Conservation (phyloP, 2,329 filamentous ascomycete genomes). For the Aspergillus flavus region DNA sequence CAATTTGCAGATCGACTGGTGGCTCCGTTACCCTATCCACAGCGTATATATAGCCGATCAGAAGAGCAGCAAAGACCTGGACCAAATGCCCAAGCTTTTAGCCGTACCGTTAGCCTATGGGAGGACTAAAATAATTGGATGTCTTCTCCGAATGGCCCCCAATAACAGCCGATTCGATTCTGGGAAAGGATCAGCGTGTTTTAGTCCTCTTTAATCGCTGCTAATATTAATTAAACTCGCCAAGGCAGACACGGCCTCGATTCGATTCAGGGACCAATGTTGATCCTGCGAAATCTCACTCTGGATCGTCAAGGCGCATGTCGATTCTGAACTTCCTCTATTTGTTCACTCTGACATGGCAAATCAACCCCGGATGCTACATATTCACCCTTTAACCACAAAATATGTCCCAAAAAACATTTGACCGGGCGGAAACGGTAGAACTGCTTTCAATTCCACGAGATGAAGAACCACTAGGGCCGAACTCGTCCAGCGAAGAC, state of each 20-base stretch:
- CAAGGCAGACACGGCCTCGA: background rate
- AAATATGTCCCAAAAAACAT: background rate
- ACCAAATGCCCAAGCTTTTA: no score
- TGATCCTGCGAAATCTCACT: background rate
- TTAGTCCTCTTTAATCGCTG: background rate
- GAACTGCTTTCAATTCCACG: background rate
- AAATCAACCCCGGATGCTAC: background rate
- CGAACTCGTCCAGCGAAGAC: background rate
- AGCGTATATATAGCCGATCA: background rate
- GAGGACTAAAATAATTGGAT: background rate
- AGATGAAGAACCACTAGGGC: background rate
- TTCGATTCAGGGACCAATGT: background rate
- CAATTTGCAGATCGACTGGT: no score
- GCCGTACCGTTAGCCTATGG: background rate
- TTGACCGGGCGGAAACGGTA: background rate
- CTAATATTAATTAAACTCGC: background rate
- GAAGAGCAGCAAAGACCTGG: no score
- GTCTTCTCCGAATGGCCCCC: background rate
- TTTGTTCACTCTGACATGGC: background rate
- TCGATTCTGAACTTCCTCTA: background rate
- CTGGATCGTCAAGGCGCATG: background rate
- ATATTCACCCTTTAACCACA: background rate
- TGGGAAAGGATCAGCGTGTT: background rate
- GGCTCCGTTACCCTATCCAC: no score
- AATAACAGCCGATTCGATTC: background rate